Evolutionary conservation across 163 green algal species (phyloP), one percentile per base, ranked within the genome.

Genomic region (Chlamydomonas reinhardtii): DNA sequence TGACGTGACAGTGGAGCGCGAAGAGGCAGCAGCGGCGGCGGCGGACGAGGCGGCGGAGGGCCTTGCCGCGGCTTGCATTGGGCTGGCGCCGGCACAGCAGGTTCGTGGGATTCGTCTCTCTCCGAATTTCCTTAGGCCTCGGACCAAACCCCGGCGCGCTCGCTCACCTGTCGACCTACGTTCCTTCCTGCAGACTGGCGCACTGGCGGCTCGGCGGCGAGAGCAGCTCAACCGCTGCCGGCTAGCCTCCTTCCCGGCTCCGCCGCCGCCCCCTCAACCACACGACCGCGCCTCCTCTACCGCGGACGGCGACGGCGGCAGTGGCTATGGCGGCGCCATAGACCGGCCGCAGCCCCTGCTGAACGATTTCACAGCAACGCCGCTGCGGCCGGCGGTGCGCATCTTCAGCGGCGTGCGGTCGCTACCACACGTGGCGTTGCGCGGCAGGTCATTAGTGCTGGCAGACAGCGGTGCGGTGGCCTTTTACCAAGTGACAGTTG

Each of bases 21-120:
- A 52, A 14, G 77, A 76, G 43, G 65, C 48, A 29, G 5, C 35
- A 17, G 77, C 43, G 2, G 77, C 77, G 19, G 77, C 66, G 6
- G 65, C 39, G 0, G 77, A 84, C 43, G 77, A 84, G 43, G 43
- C 43, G n/a, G 77, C 77, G 66, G 77, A 84, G 77, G 77, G 77
- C 14, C 65, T 84, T 14, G 43, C 65, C 0, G n/a, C 17, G 29
- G 77, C 77, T 8, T 64, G 56, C 25, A 31, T 84, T 19, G 77
- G 77, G 8, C 43, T 84, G 19, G 6, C 77, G n/a, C 48, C 31
- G 12, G 4, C 16, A 0, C 29, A 17, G 31, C 76, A 65, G 62
- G 76, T 74, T 15, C 31, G 73, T 73, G 31, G 8, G 65, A 0
- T 56, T 1, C 19, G 54, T 9, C 34, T 2, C 0, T 52, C 14